phyloP scores from a whole-genome alignment of 2,329 filamentous ascomycete genomes.

The Aureobasidium namibiae region DNA sequence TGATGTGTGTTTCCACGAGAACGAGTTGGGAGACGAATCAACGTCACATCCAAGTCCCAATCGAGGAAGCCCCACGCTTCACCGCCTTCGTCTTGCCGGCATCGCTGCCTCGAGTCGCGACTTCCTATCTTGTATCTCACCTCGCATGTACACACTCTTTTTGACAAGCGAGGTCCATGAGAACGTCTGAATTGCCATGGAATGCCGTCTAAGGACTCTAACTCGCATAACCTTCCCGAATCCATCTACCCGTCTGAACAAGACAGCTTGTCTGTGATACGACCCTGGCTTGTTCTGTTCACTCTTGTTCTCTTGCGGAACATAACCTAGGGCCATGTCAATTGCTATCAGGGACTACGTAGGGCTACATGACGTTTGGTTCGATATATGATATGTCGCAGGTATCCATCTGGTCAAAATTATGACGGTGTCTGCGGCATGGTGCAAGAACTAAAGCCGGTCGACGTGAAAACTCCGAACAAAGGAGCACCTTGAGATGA shows the following conservation, averaged over 20 bases:
- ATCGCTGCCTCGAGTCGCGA: not conserved
- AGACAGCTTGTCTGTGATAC: not conserved
- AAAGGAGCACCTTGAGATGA: no score
- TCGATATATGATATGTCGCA: no score
- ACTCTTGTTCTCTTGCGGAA: no score
- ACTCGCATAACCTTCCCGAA: no score
- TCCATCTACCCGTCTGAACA: not conserved
- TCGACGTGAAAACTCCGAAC: no score
- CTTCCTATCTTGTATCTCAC: not conserved
- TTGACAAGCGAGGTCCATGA: not conserved
- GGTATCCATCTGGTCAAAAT: no score
- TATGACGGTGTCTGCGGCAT: no score
- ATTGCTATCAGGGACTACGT: no score
- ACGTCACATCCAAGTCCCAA: not conserved
- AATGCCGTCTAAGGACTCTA: not conserved
- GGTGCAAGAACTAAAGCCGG: no score
- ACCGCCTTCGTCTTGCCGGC: not conserved
- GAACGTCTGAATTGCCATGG: no score
- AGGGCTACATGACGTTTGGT: no score
- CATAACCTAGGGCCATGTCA: no score
- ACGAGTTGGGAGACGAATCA: not conserved
- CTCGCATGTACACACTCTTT: not conserved
- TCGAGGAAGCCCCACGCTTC: constrained; percentile 1
- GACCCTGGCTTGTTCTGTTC: not conserved
- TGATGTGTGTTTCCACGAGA: not conserved